phyloP scores from a whole-genome alignment of 2,329 filamentous ascomycete genomes.

The Sarocladium oryzae region DNA sequence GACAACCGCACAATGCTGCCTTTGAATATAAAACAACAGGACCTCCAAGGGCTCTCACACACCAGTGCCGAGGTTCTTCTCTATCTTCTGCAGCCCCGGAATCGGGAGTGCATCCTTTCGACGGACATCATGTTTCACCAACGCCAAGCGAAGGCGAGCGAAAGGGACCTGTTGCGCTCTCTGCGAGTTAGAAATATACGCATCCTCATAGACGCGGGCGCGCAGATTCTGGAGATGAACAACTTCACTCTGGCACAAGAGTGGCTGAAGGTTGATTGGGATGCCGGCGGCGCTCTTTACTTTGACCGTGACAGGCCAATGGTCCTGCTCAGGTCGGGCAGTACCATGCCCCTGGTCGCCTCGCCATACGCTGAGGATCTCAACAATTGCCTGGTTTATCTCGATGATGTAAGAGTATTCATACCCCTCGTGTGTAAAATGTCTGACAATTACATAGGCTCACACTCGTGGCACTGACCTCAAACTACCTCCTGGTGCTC shows the following conservation, averaged over 20 bases:
- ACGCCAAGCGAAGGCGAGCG: constrained; percentile 29
- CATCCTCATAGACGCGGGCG: constrained; percentile 58
- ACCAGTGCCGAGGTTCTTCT: constrained; percentile 59
- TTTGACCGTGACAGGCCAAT: constrained; percentile 33
- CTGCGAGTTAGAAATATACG: constrained; percentile 33
- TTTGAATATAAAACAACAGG: constrained; percentile 52
- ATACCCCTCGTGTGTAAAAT: not conserved
- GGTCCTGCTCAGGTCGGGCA: constrained; percentile 11
- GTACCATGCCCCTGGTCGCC: constrained; percentile 39
- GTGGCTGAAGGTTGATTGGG: constrained; percentile 43
- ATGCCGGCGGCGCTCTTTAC: constrained; percentile 44
- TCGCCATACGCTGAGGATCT: constrained; percentile 50
- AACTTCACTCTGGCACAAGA: constrained; percentile 41
- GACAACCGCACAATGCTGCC: constrained; percentile 56
- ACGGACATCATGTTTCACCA: constrained; percentile 14
- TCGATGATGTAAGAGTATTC: constrained; percentile 35
- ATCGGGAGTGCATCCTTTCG: constrained; percentile 33
- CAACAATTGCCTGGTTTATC: constrained; percentile 45
- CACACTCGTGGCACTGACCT: constrained; percentile 57
- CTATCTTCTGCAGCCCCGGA: constrained; percentile 48
- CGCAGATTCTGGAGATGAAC: constrained; percentile 55
- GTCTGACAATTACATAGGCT: constrained; percentile 20
- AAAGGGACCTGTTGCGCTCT: constrained; percentile 22
- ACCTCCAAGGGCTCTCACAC: constrained; percentile 48
- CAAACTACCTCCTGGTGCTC: constrained; percentile 39